Conservation (phyloP, 257 asterid genomes). For the Oldenlandia corymbosa region DNA sequence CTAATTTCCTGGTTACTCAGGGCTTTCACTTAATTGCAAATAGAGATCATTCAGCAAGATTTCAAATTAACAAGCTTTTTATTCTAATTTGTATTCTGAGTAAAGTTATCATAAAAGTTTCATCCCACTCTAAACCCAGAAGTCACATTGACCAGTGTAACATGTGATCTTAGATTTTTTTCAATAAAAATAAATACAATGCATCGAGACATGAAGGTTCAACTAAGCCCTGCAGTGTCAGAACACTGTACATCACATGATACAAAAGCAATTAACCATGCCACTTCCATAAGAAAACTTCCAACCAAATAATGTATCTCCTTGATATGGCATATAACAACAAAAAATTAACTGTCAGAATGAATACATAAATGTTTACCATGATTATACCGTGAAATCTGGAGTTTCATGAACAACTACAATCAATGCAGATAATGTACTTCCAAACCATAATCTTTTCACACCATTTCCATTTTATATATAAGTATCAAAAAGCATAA, state of each 20-base stretch:
- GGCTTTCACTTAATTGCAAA: not conserved
- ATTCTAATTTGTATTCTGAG: not conserved
- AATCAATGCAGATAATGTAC: not conserved
- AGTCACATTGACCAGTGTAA: not conserved
- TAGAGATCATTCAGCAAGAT: not conserved
- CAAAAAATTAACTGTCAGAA: not conserved
- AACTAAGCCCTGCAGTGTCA: not conserved
- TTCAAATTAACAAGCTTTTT: not conserved
- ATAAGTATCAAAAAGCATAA: not conserved
- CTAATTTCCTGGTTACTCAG: not conserved
- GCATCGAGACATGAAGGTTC: not conserved
- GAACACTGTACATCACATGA: not conserved
- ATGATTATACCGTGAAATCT: not conserved
- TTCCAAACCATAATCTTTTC: not conserved
- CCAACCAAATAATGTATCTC: not conserved
- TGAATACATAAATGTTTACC: not conserved
- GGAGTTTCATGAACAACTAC: not conserved
- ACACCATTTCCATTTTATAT: not conserved
- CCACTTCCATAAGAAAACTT: not conserved
- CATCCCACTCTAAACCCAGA: not conserved
- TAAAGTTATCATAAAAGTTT: not conserved
- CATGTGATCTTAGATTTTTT: not conserved
- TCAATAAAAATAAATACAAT: not conserved
- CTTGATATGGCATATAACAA: not conserved
- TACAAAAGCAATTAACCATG: not conserved